Percentiles rank a stretch among this genome's conserved stretches.
Conservation (phyloP, 164 flowering plant species). For the Liriodendron chinense region DNA sequence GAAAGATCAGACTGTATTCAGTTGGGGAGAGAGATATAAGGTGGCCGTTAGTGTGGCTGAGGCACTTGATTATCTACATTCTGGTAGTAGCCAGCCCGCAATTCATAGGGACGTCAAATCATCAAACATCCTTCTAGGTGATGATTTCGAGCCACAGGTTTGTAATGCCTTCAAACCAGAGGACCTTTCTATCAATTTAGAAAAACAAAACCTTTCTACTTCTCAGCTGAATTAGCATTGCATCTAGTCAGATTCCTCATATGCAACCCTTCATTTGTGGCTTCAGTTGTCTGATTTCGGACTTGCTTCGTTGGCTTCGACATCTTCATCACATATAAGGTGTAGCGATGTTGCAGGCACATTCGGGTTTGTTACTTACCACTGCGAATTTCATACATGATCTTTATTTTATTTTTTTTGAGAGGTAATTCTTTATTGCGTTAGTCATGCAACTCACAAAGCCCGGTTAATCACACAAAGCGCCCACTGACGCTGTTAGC, state of each 20-base stretch:
- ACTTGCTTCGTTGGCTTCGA: constrained; percentile 81
- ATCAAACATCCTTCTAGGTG: constrained; percentile 80
- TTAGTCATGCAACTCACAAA: no score
- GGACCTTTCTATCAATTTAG: neutral
- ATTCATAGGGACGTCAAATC: constrained; percentile 98
- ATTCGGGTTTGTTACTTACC: constrained; percentile 62
- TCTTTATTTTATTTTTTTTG: no score
- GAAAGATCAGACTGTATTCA: constrained; percentile 43
- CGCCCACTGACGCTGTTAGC: no score
- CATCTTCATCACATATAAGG: constrained; percentile 54
- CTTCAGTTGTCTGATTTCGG: constrained; percentile 95
- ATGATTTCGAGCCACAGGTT: constrained; percentile 90
- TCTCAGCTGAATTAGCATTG: neutral
- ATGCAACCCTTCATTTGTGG: neutral
- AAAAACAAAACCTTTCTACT: neutral
- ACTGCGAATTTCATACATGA: neutral
- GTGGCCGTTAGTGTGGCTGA: constrained; percentile 93
- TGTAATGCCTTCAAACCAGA: neutral
- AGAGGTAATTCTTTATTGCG: no score
- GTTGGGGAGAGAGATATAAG: constrained; percentile 84
- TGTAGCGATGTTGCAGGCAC: constrained; percentile 94
- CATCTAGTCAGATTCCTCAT: neutral
- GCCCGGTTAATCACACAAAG: no score
- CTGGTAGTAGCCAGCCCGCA: constrained; percentile 48
- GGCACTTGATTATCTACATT: constrained; percentile 83